Evolutionary conservation across 768 basidiomycete species (phyloP), one percentile per base, ranked within the genome.

Genomic region (Suillus weaverae): DNA sequence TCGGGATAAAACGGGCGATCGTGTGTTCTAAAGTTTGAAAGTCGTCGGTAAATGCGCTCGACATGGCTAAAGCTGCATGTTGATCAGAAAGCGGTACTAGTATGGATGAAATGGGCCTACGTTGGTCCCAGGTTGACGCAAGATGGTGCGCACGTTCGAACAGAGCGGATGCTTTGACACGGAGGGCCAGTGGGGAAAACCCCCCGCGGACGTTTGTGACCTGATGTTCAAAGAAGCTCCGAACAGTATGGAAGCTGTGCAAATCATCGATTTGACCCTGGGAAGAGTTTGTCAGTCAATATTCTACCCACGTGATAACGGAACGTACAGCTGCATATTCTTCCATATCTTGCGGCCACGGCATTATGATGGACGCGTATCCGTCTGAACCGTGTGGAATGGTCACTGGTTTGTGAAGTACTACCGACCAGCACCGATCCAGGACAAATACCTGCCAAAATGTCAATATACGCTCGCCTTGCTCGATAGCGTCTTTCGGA

Each of bases 401-500:
- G 48, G 86, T 80, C 11, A 81, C 78, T 5, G 90, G 89, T 66
- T 88, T 88, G 36, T 86, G 87, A 7, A 92, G 81, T 11, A 86
- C 84, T 6, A 89, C 86, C 26, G 91, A 91, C 90, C 91, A 92
- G 71, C 90, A 91, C 36, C 88, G 85, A 75, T 94, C 92, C 67
- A 93, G 79, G 70, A 86, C 85, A 75, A 87, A 94, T 13, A 91
- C 89, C 72, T 92, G 90, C 92, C 92, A 94, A 69, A 94, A 94
- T 0, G 91, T 83, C 44, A 88, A 74, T 63, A 92, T 87, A 48
- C 89, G 81, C 71, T 92, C 90, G 55, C 88, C 89, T 53, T 88
- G 87, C 68, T 87, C 85, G 56, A 88, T 74, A 46, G 83, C 78
- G 67, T 84, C 84, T 71, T 85, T 85, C 2, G 85, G 77, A 3